Evolutionary conservation across 2,329 filamentous ascomycete species (phyloP).

Genomic region (Alternaria ethzedia): DNA sequence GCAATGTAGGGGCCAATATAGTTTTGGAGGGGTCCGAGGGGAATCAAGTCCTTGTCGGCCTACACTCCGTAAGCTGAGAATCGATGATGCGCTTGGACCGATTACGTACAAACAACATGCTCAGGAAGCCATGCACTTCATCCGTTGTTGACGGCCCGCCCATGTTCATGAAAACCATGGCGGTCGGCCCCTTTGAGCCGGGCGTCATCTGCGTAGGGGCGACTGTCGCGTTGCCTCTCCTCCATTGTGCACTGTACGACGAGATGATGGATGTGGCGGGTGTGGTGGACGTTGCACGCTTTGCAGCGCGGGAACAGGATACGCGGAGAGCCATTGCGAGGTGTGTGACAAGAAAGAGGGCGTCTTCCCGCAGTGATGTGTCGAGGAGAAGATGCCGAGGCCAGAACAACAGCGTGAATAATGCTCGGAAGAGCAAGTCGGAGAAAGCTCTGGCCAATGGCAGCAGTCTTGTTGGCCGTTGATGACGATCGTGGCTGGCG

Average conservation of each 20-base stretch:
- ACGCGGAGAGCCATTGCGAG: slow-evolving; percentile 49
- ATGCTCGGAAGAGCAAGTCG: slow-evolving; percentile 21
- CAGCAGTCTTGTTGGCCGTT: slow-evolving; percentile 16
- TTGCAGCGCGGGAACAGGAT: slow-evolving; percentile 41
- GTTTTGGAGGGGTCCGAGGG: slow-evolving; percentile 87
- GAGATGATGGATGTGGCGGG: slow-evolving; percentile 37
- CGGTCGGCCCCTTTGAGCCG: slow-evolving; percentile 80
- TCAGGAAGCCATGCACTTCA: slow-evolving; percentile 89
- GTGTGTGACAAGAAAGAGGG: slow-evolving; percentile 29
- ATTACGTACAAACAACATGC: slow-evolving; percentile 81
- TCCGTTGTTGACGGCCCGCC: slow-evolving; percentile 87
- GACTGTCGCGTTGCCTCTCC: slow-evolving; percentile 57
- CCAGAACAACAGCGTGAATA: slow-evolving; percentile 32
- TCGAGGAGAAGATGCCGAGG: slow-evolving; percentile 13
- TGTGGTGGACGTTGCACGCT: slow-evolving; percentile 37
- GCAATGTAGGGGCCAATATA: slow-evolving; percentile 92
- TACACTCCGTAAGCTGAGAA: slow-evolving; percentile 48
- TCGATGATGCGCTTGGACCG: background rate
- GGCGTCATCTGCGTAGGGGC: slow-evolving; percentile 76
- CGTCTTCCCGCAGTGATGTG: background rate
- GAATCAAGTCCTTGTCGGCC: slow-evolving; percentile 93
- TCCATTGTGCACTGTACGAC: slow-evolving; percentile 45
- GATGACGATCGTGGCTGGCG: slow-evolving; percentile 35
- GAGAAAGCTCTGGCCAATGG: slow-evolving; percentile 36
- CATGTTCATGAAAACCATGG: slow-evolving; percentile 99